Percentiles rank a stretch among this genome's conserved stretches.
phyloP scores from a whole-genome alignment of 2,329 filamentous ascomycete genomes.

The Claviceps arundinis region DNA sequence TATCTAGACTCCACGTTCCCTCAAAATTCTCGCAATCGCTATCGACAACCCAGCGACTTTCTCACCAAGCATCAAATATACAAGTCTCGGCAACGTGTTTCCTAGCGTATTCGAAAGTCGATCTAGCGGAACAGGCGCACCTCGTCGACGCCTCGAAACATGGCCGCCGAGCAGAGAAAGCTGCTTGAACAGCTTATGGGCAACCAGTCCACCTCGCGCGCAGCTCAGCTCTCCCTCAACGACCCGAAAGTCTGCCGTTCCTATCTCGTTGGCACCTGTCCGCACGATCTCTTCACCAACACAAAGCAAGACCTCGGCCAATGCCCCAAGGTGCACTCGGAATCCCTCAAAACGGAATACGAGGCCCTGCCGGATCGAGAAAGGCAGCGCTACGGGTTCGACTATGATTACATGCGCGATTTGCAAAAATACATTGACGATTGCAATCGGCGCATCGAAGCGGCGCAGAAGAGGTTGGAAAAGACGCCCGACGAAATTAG shows the following conservation, averaged over 20 bases:
- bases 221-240: conserved; percentile 72
- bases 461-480: conserved; percentile 77
- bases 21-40: neutral
- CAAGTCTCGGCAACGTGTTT: too few species aligned
- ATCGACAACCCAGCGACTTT: neutral
- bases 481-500: conserved; percentile 97
- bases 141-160: conserved; percentile 20
- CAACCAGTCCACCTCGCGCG: conserved; percentile 56
- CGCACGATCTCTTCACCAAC: conserved; percentile 98
- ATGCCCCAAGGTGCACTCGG: conserved; percentile 79
- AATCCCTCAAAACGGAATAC: conserved; percentile 81
- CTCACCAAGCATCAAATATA: neutral
- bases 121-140: neutral
- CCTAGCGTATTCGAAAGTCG: neutral
- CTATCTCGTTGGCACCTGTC: conserved; percentile 85
- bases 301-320: conserved; percentile 92
- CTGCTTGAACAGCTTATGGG: conserved; percentile 96
- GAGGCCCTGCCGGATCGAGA: conserved; percentile 58
- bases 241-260: conserved; percentile 92
- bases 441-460: conserved; percentile 87
- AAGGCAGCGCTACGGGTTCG: conserved; percentile 72
- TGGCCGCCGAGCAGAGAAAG: conserved; percentile 97
- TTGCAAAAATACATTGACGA: conserved; percentile 95
- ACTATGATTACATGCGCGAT: conserved; percentile 93
- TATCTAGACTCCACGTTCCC: neutral